These are phyloP conservation scores for Linaria vulgaris DNA, from an alignment of 257 asterid species.

Conservation along the genomic window DNA sequence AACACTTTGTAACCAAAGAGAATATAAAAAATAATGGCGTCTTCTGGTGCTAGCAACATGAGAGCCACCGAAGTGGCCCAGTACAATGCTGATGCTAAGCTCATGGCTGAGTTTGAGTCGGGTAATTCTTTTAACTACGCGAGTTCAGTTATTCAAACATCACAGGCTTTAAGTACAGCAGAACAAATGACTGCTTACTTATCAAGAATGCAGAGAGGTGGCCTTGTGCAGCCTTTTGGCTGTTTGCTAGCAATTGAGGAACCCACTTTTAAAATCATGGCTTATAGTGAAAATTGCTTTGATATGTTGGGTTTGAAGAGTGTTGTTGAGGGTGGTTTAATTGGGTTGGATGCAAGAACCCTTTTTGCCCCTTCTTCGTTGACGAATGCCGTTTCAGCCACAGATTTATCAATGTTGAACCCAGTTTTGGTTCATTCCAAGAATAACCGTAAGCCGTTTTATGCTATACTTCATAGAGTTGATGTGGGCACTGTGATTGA, in stretches of 20 bases:
- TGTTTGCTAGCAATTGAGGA: slow-evolving; percentile 56
- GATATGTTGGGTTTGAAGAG: slow-evolving; percentile 45
- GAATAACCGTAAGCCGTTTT: slow-evolving; percentile 40
- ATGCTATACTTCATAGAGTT: slow-evolving; percentile 69
- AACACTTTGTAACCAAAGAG: slow-evolving; percentile 6
- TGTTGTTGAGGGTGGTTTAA: slow-evolving; percentile 26
- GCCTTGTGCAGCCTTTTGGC: slow-evolving; percentile 64
- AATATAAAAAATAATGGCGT: slow-evolving; percentile 33
- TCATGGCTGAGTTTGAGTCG: slow-evolving; percentile 56
- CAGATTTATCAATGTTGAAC: slow-evolving; percentile 55
- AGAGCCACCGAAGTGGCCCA: slow-evolving; percentile 31
- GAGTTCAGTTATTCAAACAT: slow-evolving; percentile 29
- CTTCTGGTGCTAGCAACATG: slow-evolving; percentile 40
- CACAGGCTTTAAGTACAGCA: slow-evolving; percentile 18
- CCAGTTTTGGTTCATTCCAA: slow-evolving; percentile 57
- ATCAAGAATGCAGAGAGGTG: slow-evolving; percentile 62
- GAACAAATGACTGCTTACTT: slow-evolving; percentile 44
- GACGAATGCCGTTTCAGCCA: slow-evolving; percentile 35
- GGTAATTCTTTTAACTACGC: slow-evolving; percentile 44
- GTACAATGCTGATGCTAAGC: slow-evolving; percentile 50
- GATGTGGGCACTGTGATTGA: slow-evolving; percentile 67
- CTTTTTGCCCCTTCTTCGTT: slow-evolving; percentile 50
- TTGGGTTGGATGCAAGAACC: slow-evolving; percentile 56
- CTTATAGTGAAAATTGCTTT: slow-evolving; percentile 54
- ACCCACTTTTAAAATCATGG: slow-evolving; percentile 39